These are phyloP conservation scores for Immersiella caudata DNA, from an alignment of 495 filamentous ascomycete species.

Conservation along the genomic window DNA sequence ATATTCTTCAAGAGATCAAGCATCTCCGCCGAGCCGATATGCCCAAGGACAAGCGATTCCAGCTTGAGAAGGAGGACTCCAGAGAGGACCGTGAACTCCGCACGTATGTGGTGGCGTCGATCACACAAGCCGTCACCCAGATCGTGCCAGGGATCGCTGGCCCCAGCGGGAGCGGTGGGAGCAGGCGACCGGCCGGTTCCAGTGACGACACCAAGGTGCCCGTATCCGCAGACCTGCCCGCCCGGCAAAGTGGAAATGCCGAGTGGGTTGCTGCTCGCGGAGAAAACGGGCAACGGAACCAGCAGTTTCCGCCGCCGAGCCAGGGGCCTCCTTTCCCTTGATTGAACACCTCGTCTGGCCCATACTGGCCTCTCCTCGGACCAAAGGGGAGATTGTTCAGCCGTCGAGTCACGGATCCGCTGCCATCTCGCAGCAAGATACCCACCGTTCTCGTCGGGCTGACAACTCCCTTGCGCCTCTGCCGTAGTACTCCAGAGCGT, in stretches of 20 bases:
- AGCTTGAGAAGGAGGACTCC: constrained; percentile 85
- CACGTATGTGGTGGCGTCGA: constrained; percentile 67
- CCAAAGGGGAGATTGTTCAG: not conserved
- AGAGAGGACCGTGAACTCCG: constrained; percentile 84
- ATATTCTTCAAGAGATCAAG: constrained; percentile 88
- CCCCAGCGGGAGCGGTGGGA: constrained; percentile 26
- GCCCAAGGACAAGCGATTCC: constrained; percentile 76
- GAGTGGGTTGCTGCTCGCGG: constrained; percentile 67
- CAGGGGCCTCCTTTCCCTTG: constrained; percentile 35
- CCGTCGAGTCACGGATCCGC: constrained; percentile 21
- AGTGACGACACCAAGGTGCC: constrained; percentile 54
- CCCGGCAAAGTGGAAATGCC: constrained; percentile 62
- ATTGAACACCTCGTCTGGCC: constrained; percentile 1
- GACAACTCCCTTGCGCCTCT: not conserved
- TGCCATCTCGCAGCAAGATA: constrained; percentile 25
- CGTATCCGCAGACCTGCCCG: constrained; percentile 50
- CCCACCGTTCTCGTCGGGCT: constrained; percentile 19
- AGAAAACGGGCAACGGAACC: constrained; percentile 52
- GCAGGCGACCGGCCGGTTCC: constrained; percentile 23
- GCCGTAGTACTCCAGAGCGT: not conserved
- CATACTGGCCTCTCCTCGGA: too few species aligned
- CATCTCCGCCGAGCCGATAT: constrained; percentile 75
- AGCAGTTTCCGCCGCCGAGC: constrained; percentile 40
- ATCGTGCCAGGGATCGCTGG: constrained; percentile 42
- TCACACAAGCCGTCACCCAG: constrained; percentile 60